phyloP scores from a whole-genome alignment of 2,329 filamentous ascomycete species.

The Sporothrix brasiliensis region DNA sequence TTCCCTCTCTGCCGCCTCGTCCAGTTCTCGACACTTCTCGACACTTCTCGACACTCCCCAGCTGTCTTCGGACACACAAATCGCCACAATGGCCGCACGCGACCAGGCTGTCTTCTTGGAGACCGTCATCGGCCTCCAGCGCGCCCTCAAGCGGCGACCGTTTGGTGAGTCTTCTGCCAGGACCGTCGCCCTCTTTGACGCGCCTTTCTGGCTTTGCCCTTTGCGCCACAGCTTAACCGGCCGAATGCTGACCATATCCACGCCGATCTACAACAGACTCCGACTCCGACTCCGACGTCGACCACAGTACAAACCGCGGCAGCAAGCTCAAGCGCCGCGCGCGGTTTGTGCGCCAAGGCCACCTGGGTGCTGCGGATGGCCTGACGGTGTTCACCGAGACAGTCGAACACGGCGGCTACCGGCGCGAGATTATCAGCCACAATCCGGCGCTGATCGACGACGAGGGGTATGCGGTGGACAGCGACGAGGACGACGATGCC shows the following conservation, averaged over 20 bases:
- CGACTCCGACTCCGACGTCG: conserved; percentile 74
- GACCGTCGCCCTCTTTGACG: neutral
- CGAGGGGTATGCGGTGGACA: conserved; percentile 76
- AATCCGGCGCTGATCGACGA: conserved; percentile 75
- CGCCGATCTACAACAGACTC: conserved; percentile 58
- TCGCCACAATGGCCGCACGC: conserved; percentile 33
- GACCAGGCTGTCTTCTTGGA: conserved; percentile 37
- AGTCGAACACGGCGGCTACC: conserved; percentile 69
- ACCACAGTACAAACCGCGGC: conserved; percentile 71
- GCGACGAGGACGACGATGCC: conserved; percentile 68
- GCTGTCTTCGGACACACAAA: neutral
- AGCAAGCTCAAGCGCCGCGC: conserved; percentile 78
- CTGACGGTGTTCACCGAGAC: conserved; percentile 68
- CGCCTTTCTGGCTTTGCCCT: neutral
- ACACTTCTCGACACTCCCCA: neutral
- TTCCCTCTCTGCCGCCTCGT: neutral
- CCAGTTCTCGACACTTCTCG: neutral
- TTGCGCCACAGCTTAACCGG: neutral
- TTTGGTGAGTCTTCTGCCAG: conserved; percentile 33
- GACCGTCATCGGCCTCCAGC: conserved; percentile 35
- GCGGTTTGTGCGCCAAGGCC: conserved; percentile 69
- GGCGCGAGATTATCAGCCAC: conserved; percentile 71
- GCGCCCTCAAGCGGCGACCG: conserved; percentile 37
- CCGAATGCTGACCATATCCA: neutral
- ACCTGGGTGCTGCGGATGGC: conserved; percentile 66